A percentile compares a stretch with the other conserved stretches of the same genome.
These are phyloP conservation scores for Lentinula sp. DNA, from an alignment of 768 basidiomycete species.

Conservation along the genomic window DNA sequence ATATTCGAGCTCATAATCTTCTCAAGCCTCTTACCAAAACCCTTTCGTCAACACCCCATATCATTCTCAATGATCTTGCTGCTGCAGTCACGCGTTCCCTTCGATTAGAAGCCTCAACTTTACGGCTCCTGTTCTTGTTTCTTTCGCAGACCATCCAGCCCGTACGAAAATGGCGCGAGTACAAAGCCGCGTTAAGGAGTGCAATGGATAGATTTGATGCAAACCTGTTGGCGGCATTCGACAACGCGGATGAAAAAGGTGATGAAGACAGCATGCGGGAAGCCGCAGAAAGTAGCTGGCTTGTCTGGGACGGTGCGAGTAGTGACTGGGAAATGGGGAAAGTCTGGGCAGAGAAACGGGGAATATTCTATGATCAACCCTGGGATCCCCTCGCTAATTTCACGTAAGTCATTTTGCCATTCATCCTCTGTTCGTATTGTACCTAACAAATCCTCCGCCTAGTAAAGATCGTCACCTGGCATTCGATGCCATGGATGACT, in stretches of 20 bases:
- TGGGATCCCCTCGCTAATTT: conserved; percentile 84
- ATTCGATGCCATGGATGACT: conserved; percentile 92
- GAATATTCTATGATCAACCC: conserved; percentile 84
- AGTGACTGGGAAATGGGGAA: conserved; percentile 88
- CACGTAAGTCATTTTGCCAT: conserved; percentile 40
- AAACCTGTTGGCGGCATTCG: conserved; percentile 80
- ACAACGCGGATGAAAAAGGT: conserved; percentile 67
- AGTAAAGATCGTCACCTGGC: conserved; percentile 60
- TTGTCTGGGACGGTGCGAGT: conserved; percentile 55
- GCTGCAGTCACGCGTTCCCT: conserved; percentile 37
- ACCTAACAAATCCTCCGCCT: conserved; percentile 3
- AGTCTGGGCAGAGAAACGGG: conserved; percentile 93
- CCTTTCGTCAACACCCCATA: conserved; percentile 59
- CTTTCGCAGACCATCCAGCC: conserved; percentile 71
- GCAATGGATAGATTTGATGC: conserved; percentile 89
- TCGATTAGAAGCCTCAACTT: conserved; percentile 53
- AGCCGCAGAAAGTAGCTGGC: conserved; percentile 82
- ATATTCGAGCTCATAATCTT: conserved; percentile 58
- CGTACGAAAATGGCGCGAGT: conserved; percentile 55
- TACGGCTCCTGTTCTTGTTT: conserved; percentile 71
- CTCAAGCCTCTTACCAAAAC: conserved; percentile 54
- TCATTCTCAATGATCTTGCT: conserved; percentile 55
- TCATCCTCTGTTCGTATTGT: conserved; percentile 3
- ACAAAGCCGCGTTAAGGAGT: conserved; percentile 61
- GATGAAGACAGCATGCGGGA: conserved; percentile 78